Evolutionary conservation across 2,329 filamentous ascomycete genomes (phyloP), one percentile per base, ranked within the genome.

Genomic region (Xylaria digitata): DNA sequence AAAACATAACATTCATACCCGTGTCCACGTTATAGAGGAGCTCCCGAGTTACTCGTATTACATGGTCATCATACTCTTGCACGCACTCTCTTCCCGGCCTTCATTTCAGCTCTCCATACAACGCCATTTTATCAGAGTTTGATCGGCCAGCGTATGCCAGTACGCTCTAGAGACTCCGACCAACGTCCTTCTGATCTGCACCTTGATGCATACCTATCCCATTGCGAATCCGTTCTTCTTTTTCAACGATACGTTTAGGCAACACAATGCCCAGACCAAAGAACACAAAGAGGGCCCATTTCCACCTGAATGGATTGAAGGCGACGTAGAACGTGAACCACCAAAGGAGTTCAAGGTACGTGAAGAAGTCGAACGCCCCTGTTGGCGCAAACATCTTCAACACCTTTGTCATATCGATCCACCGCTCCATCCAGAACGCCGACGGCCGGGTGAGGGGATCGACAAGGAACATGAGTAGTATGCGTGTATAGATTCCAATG

Each of bases 271-370:
- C 92, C 34, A 95, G 77, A 0, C 93, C 93, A 66, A 91, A 91
- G 73, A 96, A 89, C 17, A 96, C 92, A 76, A 96, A 96, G 0
- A 89, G 76, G 0, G 90, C 92, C 93, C 93, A 96, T 82, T 96
- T 96, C 92, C 93, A 96, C 8, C 93, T 83, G 78, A 96, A 96
- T 0, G 93, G 93, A 75, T 96, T 96, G 73, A 96, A 85, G 4
- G 85, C 81, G 48, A 95, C 88, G 63, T 90, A 90, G 75, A 96
- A 96, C 6, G 88, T 77, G 71, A 95, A 96, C 93, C 93, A 96
- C 83, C 92, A 96, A 4, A 96, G 76, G 57, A 96, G 81, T 78
- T 97, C 93, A 0, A 91, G 85, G 74, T 96, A 96, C 0, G 93
- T 96, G 77, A 96, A 96, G 81, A 96, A 96, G 76, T 96, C 92